Base-by-base conservation (phyloP, 176 grass and related monocot genomes). In the Hsuehochloa calcarea region DNA sequence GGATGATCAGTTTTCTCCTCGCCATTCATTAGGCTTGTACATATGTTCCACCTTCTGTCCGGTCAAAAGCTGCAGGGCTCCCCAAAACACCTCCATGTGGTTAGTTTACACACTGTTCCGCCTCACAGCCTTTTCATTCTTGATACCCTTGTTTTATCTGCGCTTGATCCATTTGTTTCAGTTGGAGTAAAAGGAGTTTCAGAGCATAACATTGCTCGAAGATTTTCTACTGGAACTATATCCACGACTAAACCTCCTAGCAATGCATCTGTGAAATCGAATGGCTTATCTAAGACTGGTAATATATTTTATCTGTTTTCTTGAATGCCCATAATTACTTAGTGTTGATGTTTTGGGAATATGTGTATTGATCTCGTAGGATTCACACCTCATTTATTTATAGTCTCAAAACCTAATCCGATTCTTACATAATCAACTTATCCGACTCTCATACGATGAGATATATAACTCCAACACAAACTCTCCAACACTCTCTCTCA, bases 11-110 rank as follows among this genome's bases (percentile, higher is more conserved):
- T 41, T 85, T 52, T 89, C 22, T n/a, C 8, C 19, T 82, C 86
- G 41, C 34, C 14, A 65, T 86, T 62, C 82, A 31, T 74, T 52
- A 89, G 82, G 61, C 61, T 46, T 89, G 70, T 78, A 83, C 65
- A 59, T 92, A 81, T 47, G 67, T 94, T 77, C 90, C 84, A 72
- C 86, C 82, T 49, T 63, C 92, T 74, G 88, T 92, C 81, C 85
- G 75, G 78, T 41, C 90, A 55, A 99, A 80, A 94, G 82, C 74
- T 79, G 54, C 81, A 70, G 75, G 67, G 22, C 87, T 75, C 59
- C 87, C 90, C 66, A 94, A 88, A 84, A 99, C 97, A 19, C 97
- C 97, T 67, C 93, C 93, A 71, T 86, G 64, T 91, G 97, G 97
- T 96, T 82, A 70, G 87, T 91, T 76, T 79, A 56, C 84, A 38